Evolutionary conservation across 345 rosid species (phyloP), one percentile per base, ranked within the genome.

Genomic region (Hibiscus tridactylites): DNA sequence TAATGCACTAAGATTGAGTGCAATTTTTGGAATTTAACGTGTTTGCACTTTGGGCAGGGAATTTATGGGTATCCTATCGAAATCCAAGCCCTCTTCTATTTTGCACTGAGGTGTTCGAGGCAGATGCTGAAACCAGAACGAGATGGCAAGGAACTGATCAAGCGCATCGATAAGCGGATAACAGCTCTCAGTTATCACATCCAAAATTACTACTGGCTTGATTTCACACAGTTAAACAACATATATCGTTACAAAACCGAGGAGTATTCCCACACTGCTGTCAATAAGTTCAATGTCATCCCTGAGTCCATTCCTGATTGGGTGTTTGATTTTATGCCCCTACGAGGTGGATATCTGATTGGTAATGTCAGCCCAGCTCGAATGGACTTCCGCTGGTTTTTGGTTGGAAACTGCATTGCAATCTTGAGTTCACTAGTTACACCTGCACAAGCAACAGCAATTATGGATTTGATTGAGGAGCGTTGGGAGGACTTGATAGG

Each of bases 181-280:
- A 47, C 73, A 61, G 91, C 86, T 74, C 84, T 87, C 19, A 81
- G 81, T 56, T 87, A 64, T 73, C 88, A 84, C 82, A 84, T 85
- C 42, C 82, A 76, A 76, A 82, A 71, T 26, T 84, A 85, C 74
- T 81, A 71, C 62, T 85, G 88, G 86, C 80, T 85, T 61, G 87
- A 81, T 76, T 84, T 81, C 75, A 72, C 78, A 10, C 84, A 81
- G 62, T 66, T 85, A 44, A 87, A 87, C 61, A 76, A 79, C 81
- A 83, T 87, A 54, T 87, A 85, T 58, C 79, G 87, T 15, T 87
- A 85, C 67, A 87, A 87, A 66, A 85, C 87, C 1, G 88, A 86
- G 77, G 86, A 86, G 68, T 87, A 83, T 73, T 84, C 88, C 59
- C 82, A 84, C 73, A 84, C 88, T 5, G 85, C 88, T 13, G 88